Percentiles rank a stretch among this genome's conserved stretches.
Conservation (phyloP, 2,329 filamentous ascomycete species). For the Apiospora malaysiana region DNA sequence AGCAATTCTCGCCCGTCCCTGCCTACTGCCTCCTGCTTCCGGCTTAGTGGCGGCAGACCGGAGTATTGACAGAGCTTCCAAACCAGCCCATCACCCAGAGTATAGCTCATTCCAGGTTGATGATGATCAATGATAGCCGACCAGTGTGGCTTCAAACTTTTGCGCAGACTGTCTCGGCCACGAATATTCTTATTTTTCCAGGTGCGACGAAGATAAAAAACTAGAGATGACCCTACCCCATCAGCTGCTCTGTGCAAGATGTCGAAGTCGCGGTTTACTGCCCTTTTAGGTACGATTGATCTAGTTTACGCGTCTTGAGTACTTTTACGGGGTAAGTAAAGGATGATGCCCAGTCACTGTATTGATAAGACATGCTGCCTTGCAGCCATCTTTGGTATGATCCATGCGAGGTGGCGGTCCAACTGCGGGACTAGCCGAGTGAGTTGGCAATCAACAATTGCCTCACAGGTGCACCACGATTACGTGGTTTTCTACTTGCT, state of each 20-base stretch:
- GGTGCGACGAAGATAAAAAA: neutral
- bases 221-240: no score
- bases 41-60: constrained; percentile 4
- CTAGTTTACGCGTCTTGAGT: neutral
- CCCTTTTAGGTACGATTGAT: neutral
- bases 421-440: neutral
- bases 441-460: neutral
- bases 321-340: neutral
- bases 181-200: neutral
- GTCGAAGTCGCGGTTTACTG: neutral
- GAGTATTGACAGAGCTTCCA: neutral
- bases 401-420: neutral
- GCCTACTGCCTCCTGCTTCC: neutral
- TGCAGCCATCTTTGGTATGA: neutral
- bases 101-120: neutral
- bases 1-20: neutral
- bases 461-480: neutral
- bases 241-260: neutral
- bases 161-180: neutral
- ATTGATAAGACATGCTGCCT: neutral
- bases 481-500: neutral
- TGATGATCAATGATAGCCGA: neutral
- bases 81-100: neutral
- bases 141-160: neutral
- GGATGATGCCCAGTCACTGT: neutral